Percentiles rank a stretch among this genome's conserved stretches.
These are phyloP conservation scores for Tinospora cordifolia DNA, from an alignment of 164 flowering plant species.

Conservation along the genomic window DNA sequence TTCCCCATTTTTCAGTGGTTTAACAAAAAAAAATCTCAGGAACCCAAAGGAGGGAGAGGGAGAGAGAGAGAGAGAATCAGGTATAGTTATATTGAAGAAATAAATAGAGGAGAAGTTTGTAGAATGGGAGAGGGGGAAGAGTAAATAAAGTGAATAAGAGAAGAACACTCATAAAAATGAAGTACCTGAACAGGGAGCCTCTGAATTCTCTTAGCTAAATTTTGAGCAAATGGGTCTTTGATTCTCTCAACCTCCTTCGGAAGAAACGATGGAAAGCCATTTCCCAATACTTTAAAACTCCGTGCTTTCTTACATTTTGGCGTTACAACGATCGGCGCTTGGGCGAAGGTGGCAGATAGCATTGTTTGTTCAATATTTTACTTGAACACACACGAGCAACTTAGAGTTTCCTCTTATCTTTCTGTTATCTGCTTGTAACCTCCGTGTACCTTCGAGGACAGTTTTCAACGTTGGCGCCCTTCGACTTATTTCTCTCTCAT, in stretches of 20 bases:
- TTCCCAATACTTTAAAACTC: conserved; percentile 8
- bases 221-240: conserved; percentile 64
- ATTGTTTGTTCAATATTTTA: background rate
- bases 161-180: background rate
- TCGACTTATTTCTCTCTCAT: no score
- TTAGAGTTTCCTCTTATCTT: no score
- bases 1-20: no score
- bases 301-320: background rate
- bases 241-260: conserved; percentile 61
- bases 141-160: background rate
- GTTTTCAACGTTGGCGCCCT: no score
- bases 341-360: background rate
- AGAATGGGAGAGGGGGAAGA: background rate
- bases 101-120: no score
- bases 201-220: conserved; percentile 60
- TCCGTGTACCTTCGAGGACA: no score
- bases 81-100: no score
- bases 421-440: no score
- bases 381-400: no score
- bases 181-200: conserved; percentile 58
- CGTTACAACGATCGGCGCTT: background rate
- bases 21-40: no score
- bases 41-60: no score
- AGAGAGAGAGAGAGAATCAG: no score
- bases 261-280: conserved; percentile 64